These are phyloP conservation scores for Podila minutissima DNA, from an alignment of 192 early-diverging fungal species.

Conservation along the genomic window DNA sequence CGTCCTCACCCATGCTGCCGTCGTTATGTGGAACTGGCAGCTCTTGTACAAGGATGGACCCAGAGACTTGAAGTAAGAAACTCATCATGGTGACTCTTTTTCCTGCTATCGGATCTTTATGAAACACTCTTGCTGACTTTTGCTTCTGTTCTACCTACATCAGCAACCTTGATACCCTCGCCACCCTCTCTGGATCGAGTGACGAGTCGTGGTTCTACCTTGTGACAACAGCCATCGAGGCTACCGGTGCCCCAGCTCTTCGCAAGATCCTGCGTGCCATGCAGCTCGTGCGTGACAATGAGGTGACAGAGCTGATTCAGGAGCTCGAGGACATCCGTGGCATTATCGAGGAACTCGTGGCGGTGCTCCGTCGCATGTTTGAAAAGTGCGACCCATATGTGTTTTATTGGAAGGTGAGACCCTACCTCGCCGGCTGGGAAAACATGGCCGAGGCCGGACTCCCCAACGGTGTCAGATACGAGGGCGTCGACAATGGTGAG, in stretches of 20 bases:
- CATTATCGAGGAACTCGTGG: constrained; percentile 64
- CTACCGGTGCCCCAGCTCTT: constrained; percentile 74
- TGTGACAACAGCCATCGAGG: constrained; percentile 89
- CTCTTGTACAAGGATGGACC: constrained; percentile 85
- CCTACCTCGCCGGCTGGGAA: constrained; percentile 92
- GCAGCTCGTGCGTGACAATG: constrained; percentile 60
- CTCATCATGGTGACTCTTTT: not conserved
- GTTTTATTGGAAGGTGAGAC: constrained; percentile 94
- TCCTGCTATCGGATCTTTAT: not conserved
- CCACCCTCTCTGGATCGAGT: constrained; percentile 85
- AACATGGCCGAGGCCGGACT: constrained; percentile 88
- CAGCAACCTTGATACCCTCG: constrained; percentile 83
- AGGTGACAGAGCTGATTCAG: constrained; percentile 59
- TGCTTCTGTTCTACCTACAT: constrained; percentile 1
- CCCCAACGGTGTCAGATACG: constrained; percentile 90
- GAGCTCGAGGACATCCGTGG: constrained; percentile 66
- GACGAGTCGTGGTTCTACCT: constrained; percentile 99
- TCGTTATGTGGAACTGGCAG: constrained; percentile 93
- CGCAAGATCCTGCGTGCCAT: constrained; percentile 77
- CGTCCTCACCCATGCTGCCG: constrained; percentile 86
- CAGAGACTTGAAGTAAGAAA: constrained; percentile 71
- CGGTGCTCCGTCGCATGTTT: constrained; percentile 79
- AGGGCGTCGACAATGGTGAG: constrained; percentile 84
- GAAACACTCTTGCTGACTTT: not conserved
- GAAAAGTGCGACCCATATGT: constrained; percentile 95